Evolutionary conservation across 352 stramenopile genomes (phyloP).

Genomic region (Phytophthora podocarpi): DNA sequence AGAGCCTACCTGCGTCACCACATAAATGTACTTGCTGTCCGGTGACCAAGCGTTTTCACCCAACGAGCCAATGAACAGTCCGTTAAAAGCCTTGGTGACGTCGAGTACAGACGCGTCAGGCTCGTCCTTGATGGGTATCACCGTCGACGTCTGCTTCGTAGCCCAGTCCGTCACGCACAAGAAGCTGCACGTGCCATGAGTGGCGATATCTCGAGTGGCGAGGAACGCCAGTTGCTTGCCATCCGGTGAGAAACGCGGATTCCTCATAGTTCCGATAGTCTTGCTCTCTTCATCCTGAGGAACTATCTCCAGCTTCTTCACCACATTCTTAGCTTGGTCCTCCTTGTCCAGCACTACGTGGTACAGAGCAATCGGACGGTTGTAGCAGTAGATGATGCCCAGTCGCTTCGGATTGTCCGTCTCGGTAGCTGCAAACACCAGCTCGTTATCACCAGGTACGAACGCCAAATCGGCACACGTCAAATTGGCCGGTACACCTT

Average conservation of each 20-base stretch:
- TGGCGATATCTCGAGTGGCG: conserved; percentile 66
- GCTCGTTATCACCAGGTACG: conserved; percentile 50
- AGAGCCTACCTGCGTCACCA: conserved; percentile 72
- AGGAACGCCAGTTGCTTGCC: conserved; percentile 73
- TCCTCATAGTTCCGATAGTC: conserved; percentile 56
- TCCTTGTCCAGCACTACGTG: conserved; percentile 41
- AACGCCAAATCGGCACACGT: conserved; percentile 76
- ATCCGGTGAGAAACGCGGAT: conserved; percentile 69
- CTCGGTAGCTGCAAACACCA: conserved; percentile 73
- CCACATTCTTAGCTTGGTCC: conserved; percentile 29
- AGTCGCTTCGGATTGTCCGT: conserved; percentile 62
- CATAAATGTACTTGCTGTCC: conserved; percentile 64
- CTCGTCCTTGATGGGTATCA: conserved; percentile 70
- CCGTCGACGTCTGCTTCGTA: conserved; percentile 58
- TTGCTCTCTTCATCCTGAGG: conserved; percentile 42
- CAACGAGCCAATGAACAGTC: conserved; percentile 66
- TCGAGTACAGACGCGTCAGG: conserved; percentile 33
- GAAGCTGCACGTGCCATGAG: conserved; percentile 78
- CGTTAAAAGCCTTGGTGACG: conserved; percentile 66
- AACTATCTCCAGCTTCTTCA: conserved; percentile 47
- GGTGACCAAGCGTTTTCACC: conserved; percentile 57
- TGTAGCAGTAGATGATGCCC: conserved; percentile 90
- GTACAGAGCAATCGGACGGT: conserved; percentile 75
- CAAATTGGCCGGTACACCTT: conserved; percentile 56
- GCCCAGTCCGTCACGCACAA: conserved; percentile 68